phyloP scores from a whole-genome alignment of 306 rosid species.

The Trichosanthes cucumerina region DNA sequence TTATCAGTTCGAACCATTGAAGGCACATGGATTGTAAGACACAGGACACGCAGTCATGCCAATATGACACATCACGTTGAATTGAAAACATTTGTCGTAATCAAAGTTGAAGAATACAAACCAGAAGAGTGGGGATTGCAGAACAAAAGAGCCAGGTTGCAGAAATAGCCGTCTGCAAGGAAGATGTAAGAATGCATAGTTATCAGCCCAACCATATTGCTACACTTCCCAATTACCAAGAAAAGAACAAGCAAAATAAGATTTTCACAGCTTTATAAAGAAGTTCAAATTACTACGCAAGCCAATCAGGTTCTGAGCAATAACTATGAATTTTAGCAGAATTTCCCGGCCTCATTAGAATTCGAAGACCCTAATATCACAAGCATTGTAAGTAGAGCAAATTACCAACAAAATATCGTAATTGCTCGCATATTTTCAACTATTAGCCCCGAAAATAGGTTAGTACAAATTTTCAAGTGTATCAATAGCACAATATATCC shows the following conservation, averaged over 20 bases:
- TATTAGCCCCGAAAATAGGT: neutral
- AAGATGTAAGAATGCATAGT: neutral
- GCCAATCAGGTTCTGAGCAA: neutral
- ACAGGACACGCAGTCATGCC: neutral
- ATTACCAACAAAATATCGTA: neutral
- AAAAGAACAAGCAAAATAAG: neutral
- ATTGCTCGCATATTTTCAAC: neutral
- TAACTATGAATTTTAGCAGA: neutral
- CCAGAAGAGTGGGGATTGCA: slow-evolving; percentile 89
- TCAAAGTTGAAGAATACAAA: slow-evolving; percentile 22
- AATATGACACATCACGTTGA: neutral
- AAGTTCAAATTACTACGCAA: neutral
- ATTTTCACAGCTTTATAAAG: neutral
- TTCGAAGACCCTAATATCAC: neutral
- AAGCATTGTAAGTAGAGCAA: neutral
- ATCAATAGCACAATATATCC: neutral
- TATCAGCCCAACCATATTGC: neutral
- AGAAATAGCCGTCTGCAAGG: slow-evolving; percentile 55
- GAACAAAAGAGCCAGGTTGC: slow-evolving; percentile 80
- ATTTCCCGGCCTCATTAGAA: neutral
- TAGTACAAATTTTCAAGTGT: neutral
- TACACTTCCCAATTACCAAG: neutral
- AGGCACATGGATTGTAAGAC: neutral
- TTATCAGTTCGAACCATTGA: neutral
- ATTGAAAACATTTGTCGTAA: neutral